Evolutionary conservation across 2,329 filamentous ascomycete genomes (phyloP), one percentile per base, ranked within the genome.

Genomic region (Didymella exigua): DNA sequence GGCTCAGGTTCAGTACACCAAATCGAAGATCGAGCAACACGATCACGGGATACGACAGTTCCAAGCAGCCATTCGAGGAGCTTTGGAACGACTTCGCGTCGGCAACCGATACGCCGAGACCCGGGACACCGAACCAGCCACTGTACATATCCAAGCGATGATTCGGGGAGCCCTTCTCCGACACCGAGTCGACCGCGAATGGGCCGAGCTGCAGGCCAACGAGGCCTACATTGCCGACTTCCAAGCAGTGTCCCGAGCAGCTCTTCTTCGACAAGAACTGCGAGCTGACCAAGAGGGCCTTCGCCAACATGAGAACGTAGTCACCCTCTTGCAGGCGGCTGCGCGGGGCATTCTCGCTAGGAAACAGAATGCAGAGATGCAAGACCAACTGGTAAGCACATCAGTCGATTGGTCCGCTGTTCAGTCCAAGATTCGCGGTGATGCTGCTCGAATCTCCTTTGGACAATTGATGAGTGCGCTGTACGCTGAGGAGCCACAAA

Each of bases 161-260:
- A 84, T 89, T 67, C 83, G 87, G 66, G 90, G 89, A 23, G 88
- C 86, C 62, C 76, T 91, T 59, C 75, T 84, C 54, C 85, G 89
- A 41, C 82, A 84, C 69, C 78, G 77, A 43, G 75, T 89, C 55
- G 72, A 78, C 46, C 70, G 70, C 29, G 63, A 74, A 43, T 71
- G 66, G 58, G 60, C 69, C 5, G 71, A 72, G 30, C 48, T 70
- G 10, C 69, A 70, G 33, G 60, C 77, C 77, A 58, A 85, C 85
- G 74, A 82, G 84, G 65, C 76, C 79, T 58, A 82, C 7, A 61
- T 70, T 23, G 60, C 59, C 7, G 49, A 72, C 11, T 60, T 79
- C 0, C 78, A 82, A 62, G 74, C 78, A 18, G 69, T 70, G 11
- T 70, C 75, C 14, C 71, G 78, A 49, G 79, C 79, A 24, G 67